Evolutionary conservation across 495 filamentous ascomycete genomes (phyloP).

Genomic region (Penicillium pulvis): DNA sequence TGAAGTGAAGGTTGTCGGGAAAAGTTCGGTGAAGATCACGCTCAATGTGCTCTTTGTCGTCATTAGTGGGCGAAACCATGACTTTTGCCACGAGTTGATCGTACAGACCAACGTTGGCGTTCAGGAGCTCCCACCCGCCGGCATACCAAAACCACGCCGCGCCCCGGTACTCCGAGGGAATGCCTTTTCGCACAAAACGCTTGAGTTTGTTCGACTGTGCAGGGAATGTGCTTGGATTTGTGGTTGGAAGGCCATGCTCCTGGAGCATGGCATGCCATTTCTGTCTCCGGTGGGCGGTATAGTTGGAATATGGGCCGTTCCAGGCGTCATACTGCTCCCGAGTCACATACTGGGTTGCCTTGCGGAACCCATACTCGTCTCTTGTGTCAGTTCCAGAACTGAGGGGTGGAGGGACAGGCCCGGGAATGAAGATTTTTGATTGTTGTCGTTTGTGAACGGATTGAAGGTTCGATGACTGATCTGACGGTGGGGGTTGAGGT

Average conservation of each 20-base stretch:
- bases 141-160: conserved; percentile 98
- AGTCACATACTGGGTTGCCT: conserved; percentile 78
- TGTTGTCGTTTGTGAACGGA: conserved; percentile 31
- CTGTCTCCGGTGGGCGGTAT: conserved; percentile 65
- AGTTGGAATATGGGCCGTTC: conserved; percentile 69
- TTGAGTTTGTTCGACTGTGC: conserved; percentile 79
- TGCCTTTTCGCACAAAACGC: conserved; percentile 90
- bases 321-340: conserved; percentile 79
- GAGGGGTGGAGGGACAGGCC: conserved; percentile 42
- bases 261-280: conserved; percentile 83
- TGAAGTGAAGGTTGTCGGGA: conserved; percentile 91
- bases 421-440: conserved; percentile 46
- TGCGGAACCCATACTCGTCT: conserved; percentile 92
- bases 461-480: conserved; percentile 9
- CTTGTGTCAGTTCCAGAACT: conserved; percentile 44
- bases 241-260: conserved; percentile 71
- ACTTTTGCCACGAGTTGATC: conserved; percentile 64
- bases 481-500: conserved; percentile 5
- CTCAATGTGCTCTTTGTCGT: conserved; percentile 88
- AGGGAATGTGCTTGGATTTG: conserved; percentile 76
- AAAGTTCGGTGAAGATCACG: conserved; percentile 95
- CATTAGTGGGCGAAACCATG: conserved; percentile 61
- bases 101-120: conserved; percentile 74
- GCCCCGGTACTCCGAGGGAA: conserved; percentile 89
- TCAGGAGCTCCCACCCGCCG: conserved; percentile 77